Base-by-base conservation (phyloP, 345 rosid species). In the Pistacia vera region DNA sequence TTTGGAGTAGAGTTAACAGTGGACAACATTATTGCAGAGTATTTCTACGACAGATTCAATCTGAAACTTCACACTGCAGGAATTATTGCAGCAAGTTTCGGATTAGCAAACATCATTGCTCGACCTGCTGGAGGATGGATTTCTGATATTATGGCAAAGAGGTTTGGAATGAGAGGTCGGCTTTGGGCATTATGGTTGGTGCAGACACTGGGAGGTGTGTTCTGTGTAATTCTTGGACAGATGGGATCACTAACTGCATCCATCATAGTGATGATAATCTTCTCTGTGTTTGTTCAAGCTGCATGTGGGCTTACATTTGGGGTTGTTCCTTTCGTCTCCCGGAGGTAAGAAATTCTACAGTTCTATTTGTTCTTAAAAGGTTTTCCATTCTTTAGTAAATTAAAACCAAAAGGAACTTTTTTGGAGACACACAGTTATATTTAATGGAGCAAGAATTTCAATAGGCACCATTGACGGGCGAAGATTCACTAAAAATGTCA, bases 231-330 rank as follows among this genome's bases (percentile, higher is more conserved):
- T 44, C 94, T 95, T 5, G 96, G 92, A 8, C 72, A 46, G 62
- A 83, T 91, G 0, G 71, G 62, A 5, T 90, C 97, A 0, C 75
- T 95, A 69, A 18, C 79, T 6, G 85, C 48, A 4, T 91, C 98
- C 38, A 75, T 95, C n/a, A 68, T 66, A 0, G 92, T 90, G 3
- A 90, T 95, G 97, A 82, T 93, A 16, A 73, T 80, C 28, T 95
- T 95, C 86, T 92, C 97, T 8, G 72, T n/a, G 9, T 88, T 93
- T 69, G 89, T 88, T 79, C 98, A 95, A 87, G 98, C 97, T 28
- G 89, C 97, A 0, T 95, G 95, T 38, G 97, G 97, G 1, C 88
- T 91, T 67, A 95, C 98, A 2, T 95, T 92, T 77, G 97, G 98
- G 0, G 93, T 95, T 2, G 97, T 91, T 78, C n/a, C 98, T 38